These are phyloP conservation scores for Irpex rosettiformis DNA, from an alignment of 1,284 basidiomycete species.

Conservation along the genomic window DNA sequence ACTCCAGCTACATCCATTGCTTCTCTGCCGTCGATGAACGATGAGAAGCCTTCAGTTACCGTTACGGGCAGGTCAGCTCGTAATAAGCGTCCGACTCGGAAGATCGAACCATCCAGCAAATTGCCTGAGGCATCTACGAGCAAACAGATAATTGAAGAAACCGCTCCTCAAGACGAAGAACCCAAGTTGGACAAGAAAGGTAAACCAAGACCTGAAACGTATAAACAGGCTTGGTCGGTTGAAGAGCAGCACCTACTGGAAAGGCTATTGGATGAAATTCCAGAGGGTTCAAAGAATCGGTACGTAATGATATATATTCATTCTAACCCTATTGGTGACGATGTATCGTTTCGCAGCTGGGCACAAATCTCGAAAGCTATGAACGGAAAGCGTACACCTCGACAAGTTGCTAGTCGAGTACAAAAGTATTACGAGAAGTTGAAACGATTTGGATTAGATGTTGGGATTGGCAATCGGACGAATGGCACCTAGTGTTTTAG, in stretches of 20 bases:
- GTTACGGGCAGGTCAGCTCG: neutral
- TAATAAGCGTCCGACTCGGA: conserved; percentile 7
- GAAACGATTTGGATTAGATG: conserved; percentile 60
- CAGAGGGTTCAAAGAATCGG: conserved; percentile 74
- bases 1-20: neutral
- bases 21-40: neutral
- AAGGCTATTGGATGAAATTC: conserved; percentile 66
- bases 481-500: conserved; percentile 9
- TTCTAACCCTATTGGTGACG: neutral
- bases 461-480: conserved; percentile 16
- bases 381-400: conserved; percentile 67
- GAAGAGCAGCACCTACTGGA: conserved; percentile 75
- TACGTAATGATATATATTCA: conserved; percentile 27
- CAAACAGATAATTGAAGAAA: neutral
- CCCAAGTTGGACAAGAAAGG: conserved; percentile 24
- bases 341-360: conserved; percentile 48
- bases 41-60: neutral
- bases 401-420: conserved; percentile 81
- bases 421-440: conserved; percentile 84
- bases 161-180: neutral
- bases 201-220: conserved; percentile 57
- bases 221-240: conserved; percentile 73
- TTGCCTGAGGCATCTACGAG: neutral
- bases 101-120: neutral
- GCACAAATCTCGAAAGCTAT: conserved; percentile 76